Conservation (phyloP, 202 grass and related monocot genomes). For the Elaeis oleifera region DNA sequence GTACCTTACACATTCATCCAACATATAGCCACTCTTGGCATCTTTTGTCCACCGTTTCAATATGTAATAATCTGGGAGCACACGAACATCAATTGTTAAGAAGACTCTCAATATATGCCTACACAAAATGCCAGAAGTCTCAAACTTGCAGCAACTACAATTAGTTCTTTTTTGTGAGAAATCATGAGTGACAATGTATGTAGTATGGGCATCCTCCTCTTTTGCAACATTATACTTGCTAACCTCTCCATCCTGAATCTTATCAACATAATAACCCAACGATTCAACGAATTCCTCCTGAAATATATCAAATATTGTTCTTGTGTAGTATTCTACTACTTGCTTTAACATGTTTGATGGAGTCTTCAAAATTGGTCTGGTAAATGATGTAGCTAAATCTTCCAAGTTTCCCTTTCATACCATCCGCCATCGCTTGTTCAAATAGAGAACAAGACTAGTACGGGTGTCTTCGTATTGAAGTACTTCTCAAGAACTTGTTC, state of each 20-base stretch:
- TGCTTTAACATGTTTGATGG: slow-evolving; percentile 50
- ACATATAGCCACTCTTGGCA: slow-evolving; percentile 47
- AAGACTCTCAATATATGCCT: slow-evolving; percentile 56
- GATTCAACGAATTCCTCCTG: slow-evolving; percentile 52
- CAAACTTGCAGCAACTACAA: slow-evolving; percentile 55
- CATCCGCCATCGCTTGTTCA: slow-evolving; percentile 58
- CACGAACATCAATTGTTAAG: slow-evolving; percentile 45
- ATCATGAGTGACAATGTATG: slow-evolving; percentile 40
- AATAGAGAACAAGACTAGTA: slow-evolving; percentile 52
- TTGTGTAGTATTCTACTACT: slow-evolving; percentile 48
- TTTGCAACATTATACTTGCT: slow-evolving; percentile 37
- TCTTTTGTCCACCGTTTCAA: slow-evolving; percentile 60
- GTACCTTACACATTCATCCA: slow-evolving; percentile 44
- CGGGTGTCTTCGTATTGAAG: slow-evolving; percentile 38
- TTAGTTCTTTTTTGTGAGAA: slow-evolving; percentile 35
- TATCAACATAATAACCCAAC: slow-evolving; percentile 45
- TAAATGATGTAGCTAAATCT: slow-evolving; percentile 62
- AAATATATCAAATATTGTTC: slow-evolving; percentile 43
- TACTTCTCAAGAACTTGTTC: slow-evolving; percentile 53
- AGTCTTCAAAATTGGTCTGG: slow-evolving; percentile 37
- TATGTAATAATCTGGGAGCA: slow-evolving; percentile 46
- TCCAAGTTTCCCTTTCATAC: slow-evolving; percentile 54
- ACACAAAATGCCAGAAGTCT: slow-evolving; percentile 50
- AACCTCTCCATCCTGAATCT: slow-evolving; percentile 33
- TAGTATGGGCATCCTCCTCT: slow-evolving; percentile 18